Evolutionary conservation across 345 rosid species (phyloP).

Genomic region (Aethionema arabicum): DNA sequence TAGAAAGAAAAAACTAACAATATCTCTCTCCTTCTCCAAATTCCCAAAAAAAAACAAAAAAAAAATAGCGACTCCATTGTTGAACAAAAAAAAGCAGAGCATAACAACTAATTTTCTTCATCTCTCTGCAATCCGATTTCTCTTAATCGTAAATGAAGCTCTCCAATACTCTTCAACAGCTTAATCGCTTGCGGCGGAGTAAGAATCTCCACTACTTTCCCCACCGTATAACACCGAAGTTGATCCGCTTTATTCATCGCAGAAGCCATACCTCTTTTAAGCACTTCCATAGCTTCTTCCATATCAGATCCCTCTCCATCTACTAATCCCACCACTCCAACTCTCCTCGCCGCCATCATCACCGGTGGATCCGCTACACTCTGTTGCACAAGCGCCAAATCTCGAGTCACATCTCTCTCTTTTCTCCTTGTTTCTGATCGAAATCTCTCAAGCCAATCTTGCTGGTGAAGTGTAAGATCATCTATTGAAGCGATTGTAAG

Average conservation of each 20-base stretch:
- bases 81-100: constrained; percentile 11
- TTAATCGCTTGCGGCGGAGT: constrained; percentile 32
- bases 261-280: constrained; percentile 30
- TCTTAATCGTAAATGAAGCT: constrained; percentile 31
- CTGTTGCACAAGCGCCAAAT: constrained; percentile 35
- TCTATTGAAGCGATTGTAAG: constrained; percentile 20
- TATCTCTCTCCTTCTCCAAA: not conserved
- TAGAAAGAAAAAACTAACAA: too few species aligned
- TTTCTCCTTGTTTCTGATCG: constrained; percentile 29
- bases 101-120: not conserved
- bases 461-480: constrained; percentile 29
- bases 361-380: constrained; percentile 41
- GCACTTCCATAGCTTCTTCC: constrained; percentile 34
- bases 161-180: constrained; percentile 27
- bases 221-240: constrained; percentile 36
- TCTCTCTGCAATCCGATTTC: constrained; percentile 18
- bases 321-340: constrained; percentile 33
- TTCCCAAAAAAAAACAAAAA: not conserved
- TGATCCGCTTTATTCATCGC: constrained; percentile 35
- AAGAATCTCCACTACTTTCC: constrained; percentile 37
- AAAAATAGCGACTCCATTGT: constrained; percentile 8
- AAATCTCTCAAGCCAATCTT: constrained; percentile 23
- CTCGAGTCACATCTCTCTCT: constrained; percentile 35
- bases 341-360: constrained; percentile 33
- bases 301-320: constrained; percentile 28